Evolutionary conservation across 352 stramenopile genomes (phyloP), one percentile per base, ranked within the genome.

Genomic region (Phytophthora boehmeriae): DNA sequence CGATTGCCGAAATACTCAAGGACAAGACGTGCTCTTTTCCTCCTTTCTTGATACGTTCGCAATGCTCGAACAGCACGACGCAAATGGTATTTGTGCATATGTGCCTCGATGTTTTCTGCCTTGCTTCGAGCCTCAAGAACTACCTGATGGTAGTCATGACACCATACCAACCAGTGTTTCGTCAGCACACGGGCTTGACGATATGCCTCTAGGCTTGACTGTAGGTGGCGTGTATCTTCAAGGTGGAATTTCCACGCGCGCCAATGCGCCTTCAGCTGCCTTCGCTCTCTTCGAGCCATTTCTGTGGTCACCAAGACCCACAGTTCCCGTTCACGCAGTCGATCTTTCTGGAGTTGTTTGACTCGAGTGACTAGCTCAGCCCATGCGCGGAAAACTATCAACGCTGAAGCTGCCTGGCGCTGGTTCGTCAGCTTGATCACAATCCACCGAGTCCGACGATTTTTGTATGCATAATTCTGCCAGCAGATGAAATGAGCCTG

Each of bases 91-190:
- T 0, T 17, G 35, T 34, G 16, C 55, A 77, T 66, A 0, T 58
- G 36, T 6, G 23, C 10, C 11, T 55, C 22, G 14, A 54, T 17
- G 0, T 43, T 43, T 3, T 61, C 20, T 1, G 8, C 25, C 44
- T 62, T 36, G 4, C 43, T 36, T 5, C 49, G 51, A 4, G 14
- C 25, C 6, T 76, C 9, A 0, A 25, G 30, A 8, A 66, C 14
- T 1, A 59, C 19, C 2, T 50, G 56, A 9, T 77, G 47, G 35
- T 69, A 84, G 43, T 89, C 82, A 35, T 85, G 77, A 4, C 54
- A 50, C 82, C 82, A 92, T 8, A 80, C 34, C 8, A 89, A 42
- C 82, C 82, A 92, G 46, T 67, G 78, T 47, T 85, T 89, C 0
- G 80, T 90, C 10, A 90, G 34, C n/a, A 88, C 6, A 0, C 76